phyloP scores from a whole-genome alignment of 208 protist genomes.

The Blechomonas ayalai region DNA sequence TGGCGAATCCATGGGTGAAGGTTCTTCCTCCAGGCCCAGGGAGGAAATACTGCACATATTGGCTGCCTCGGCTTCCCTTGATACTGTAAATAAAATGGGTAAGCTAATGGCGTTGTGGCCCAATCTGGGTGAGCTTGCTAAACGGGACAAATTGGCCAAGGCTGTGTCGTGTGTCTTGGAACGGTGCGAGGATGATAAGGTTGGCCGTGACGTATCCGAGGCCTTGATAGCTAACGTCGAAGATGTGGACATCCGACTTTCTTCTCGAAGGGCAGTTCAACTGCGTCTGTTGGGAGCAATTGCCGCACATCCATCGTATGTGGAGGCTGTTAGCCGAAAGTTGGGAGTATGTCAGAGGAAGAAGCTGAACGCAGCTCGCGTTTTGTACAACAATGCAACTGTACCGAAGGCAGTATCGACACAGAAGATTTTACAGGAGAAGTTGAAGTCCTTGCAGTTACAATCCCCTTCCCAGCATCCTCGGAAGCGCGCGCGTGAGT shows the following conservation, averaged over 20 bases:
- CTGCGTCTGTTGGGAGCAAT: slow-evolving; percentile 54
- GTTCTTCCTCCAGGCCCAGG: slow-evolving; percentile 20
- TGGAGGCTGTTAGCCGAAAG: slow-evolving; percentile 28
- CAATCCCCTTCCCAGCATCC: slow-evolving; percentile 3
- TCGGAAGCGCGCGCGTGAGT: slow-evolving; percentile 10
- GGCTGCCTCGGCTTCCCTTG: slow-evolving; percentile 16
- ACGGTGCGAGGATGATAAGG: slow-evolving; percentile 19
- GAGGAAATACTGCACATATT: slow-evolving; percentile 34
- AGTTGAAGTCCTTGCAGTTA: slow-evolving; percentile 27
- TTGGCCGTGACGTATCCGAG: slow-evolving; percentile 23
- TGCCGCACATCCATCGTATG: slow-evolving; percentile 24
- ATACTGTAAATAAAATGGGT: slow-evolving; percentile 24
- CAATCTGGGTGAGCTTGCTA: slow-evolving; percentile 27
- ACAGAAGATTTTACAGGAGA: slow-evolving; percentile 49
- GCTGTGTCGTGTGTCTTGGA: slow-evolving; percentile 35
- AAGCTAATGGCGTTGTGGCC: slow-evolving; percentile 32
- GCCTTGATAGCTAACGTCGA: slow-evolving; percentile 23
- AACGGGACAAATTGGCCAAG: slow-evolving; percentile 36
- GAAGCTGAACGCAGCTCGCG: slow-evolving; percentile 43
- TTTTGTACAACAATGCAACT: slow-evolving; percentile 50
- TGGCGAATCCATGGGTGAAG: slow-evolving; percentile 7
- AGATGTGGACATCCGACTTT: slow-evolving; percentile 38
- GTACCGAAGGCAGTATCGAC: slow-evolving; percentile 52
- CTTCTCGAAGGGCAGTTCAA: slow-evolving; percentile 39
- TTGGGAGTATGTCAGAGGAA: slow-evolving; percentile 28